phyloP scores from a whole-genome alignment of 345 rosid genomes.

The Passiflora organensis region DNA sequence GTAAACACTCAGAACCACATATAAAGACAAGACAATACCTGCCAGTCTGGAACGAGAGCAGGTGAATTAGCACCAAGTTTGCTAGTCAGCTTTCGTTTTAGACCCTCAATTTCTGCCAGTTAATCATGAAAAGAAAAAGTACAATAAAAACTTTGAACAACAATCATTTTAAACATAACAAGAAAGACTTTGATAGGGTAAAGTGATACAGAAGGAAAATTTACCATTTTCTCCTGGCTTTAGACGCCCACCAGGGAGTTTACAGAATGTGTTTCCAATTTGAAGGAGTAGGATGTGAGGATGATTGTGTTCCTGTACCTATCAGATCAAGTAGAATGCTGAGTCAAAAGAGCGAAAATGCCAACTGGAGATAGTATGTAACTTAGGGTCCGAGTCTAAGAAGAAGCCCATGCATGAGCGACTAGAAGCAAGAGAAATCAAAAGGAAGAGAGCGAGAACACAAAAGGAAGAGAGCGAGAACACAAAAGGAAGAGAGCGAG shows the following conservation, averaged over 20 bases:
- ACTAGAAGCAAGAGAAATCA: no score
- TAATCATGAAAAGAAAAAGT: conserved; percentile 1
- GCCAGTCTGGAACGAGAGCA: conserved; percentile 82
- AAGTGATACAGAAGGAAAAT: not conserved
- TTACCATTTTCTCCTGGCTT: conserved; percentile 98
- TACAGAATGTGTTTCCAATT: conserved; percentile 95
- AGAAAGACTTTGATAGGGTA: no score
- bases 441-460: no score
- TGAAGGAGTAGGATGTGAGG: conserved; percentile 96
- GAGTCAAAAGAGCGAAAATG: no score
- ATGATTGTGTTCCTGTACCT: conserved; percentile 98
- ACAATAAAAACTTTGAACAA: not conserved
- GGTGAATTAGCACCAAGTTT: conserved; percentile 90
- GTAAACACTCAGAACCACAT: no score
- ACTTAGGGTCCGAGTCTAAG: no score
- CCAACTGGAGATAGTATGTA: no score
- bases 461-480: no score
- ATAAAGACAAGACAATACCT: conserved; percentile 37
- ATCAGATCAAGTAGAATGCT: conserved; percentile 19
- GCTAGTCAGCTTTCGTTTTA: conserved; percentile 90
- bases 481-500: no score
- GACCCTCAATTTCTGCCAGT: conserved; percentile 76
- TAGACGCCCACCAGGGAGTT: conserved; percentile 96
- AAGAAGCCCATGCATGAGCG: no score
- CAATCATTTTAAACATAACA: no score